Conservation (phyloP, 2,329 filamentous ascomycete species). For the Fusarium brevicatenulatum region DNA sequence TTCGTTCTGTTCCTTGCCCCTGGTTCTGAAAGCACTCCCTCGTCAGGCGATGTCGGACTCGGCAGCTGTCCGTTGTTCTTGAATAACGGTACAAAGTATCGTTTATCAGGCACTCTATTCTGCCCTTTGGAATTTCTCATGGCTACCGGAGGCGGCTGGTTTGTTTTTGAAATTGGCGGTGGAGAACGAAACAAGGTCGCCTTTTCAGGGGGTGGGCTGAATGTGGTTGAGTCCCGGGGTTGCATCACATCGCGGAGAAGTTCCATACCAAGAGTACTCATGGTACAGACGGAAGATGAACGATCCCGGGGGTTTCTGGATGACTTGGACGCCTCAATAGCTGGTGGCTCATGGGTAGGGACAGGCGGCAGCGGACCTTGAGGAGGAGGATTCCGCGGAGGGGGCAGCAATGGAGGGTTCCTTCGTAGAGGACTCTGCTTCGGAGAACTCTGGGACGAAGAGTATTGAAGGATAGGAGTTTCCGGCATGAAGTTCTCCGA, state of each 20-base stretch:
- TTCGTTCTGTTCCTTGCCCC: background rate
- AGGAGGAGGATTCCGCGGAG: background rate
- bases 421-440: background rate
- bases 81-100: constrained; percentile 38
- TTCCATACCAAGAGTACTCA: constrained; percentile 39
- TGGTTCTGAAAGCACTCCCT: background rate
- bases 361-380: background rate
- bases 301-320: background rate
- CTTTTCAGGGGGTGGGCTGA: background rate
- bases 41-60: constrained; percentile 27
- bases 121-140: background rate
- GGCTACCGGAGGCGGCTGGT: background rate
- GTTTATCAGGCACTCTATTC: constrained; percentile 5
- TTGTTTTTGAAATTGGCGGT: background rate
- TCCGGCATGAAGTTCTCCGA: constrained; percentile 1
- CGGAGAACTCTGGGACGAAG: background rate
- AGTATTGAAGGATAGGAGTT: background rate
- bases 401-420: background rate
- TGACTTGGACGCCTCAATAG: too few species aligned
- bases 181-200: background rate
- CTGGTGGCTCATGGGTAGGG: background rate
- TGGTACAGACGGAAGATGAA: constrained; percentile 25
- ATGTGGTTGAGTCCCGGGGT: constrained; percentile 11
- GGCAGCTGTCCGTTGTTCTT: constrained; percentile 21
- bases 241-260: constrained; percentile 39